Evolutionary conservation across 2,329 filamentous ascomycete genomes (phyloP).

Genomic region (Parascedosporium putredinis): DNA sequence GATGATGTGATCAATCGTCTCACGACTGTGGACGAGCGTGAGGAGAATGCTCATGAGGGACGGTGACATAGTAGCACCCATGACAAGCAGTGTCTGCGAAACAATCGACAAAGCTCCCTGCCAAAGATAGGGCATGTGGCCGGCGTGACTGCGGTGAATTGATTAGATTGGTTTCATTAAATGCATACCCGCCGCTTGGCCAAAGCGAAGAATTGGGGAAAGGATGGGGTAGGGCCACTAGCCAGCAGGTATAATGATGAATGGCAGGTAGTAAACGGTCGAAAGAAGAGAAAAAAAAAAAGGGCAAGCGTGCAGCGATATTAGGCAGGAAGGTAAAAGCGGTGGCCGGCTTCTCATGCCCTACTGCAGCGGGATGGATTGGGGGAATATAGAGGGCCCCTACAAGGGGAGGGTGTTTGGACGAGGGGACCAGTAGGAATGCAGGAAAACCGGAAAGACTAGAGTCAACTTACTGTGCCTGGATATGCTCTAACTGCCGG

Average conservation of each 20-base stretch:
- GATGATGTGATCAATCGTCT: slow-evolving; percentile 65
- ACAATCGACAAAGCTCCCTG: slow-evolving; percentile 76
- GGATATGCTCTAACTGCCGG: slow-evolving; percentile 68
- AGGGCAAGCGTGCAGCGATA: slow-evolving; percentile 11
- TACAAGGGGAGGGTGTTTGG: neutral
- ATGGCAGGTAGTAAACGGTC: too few relatives aligned
- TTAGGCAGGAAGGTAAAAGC: slow-evolving; percentile 2
- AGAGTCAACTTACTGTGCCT: slow-evolving; percentile 52
- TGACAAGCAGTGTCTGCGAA: slow-evolving; percentile 69
- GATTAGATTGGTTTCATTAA: slow-evolving; percentile 19
- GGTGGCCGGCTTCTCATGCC: neutral
- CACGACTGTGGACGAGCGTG: slow-evolving; percentile 42
- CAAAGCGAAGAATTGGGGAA: neutral
- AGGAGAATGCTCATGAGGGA: slow-evolving; percentile 57
- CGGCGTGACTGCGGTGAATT: slow-evolving; percentile 52
- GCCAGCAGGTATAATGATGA: slow-evolving; percentile 11
- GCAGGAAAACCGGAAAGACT: too few relatives aligned
- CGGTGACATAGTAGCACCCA: slow-evolving; percentile 75
- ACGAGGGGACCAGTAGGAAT: neutral
- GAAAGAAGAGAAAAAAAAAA: too few relatives aligned
- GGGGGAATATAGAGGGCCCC: neutral
- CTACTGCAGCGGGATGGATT: neutral
- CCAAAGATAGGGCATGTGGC: slow-evolving; percentile 79
- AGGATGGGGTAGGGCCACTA: neutral
- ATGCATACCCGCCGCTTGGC: neutral